Evolutionary conservation across 768 basidiomycete species (phyloP), one percentile per base, ranked within the genome.

Genomic region (Crepidotus variabilis): DNA sequence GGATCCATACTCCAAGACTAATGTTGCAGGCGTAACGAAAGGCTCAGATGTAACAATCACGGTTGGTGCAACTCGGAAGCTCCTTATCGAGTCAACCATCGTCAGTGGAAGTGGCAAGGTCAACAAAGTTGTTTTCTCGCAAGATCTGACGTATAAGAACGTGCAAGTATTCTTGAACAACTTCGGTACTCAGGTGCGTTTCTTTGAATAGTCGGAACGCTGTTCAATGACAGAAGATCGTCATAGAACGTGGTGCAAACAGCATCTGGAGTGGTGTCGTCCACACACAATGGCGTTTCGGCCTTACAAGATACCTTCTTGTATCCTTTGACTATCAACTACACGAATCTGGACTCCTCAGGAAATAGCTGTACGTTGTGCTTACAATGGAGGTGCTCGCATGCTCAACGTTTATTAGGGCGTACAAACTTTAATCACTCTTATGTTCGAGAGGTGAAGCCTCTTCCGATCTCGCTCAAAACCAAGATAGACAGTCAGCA

Each of bases 21-120:
- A 65, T 18, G 79, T 75, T 10, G 86, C 81, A 57, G 68, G 61
- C 65, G 52, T 74, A 55, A 63, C 58, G 10, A 3, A 5, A 11
- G 75, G 76, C 34, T 73, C 73, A 20, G 80, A 85, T 62, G 73
- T 88, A 23, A 78, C 78, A 55, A 74, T 92, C 46, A 85, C 84
- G 0, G 85, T 90, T 23, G 72, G 64, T 16, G 87, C 86, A 0
- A 78, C 75, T 23, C 79, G 79, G 20, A 75, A 72, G 24, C 67
- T 92, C 36, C 72, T 75, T 22, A 84, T 92, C 51, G 84, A 87
- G 63, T 73, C 86, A 0, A 72, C 82, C 11, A 79, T 92, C 55
- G 61, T 81, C 2, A 75, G 75, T 57, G 88, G 88, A 13, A 87
- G 84, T 58, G 88, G 87, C 20, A 70, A 73, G 52, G 65, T 57